Conservation (phyloP, 495 filamentous ascomycete genomes). For the Aspergillus ostianus region DNA sequence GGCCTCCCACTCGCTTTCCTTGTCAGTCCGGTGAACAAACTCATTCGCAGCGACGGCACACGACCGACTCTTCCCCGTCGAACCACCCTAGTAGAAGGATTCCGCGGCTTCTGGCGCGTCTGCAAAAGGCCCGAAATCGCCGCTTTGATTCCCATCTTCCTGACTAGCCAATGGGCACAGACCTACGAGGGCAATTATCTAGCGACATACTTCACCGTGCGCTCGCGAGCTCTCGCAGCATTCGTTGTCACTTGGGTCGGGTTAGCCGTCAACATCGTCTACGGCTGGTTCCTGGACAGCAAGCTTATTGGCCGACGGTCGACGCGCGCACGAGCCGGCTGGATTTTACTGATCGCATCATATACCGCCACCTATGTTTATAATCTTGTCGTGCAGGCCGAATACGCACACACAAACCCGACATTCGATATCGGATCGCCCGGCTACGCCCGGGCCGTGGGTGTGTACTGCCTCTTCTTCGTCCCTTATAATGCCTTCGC, state of each 20-base stretch:
- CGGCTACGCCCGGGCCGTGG: no score
- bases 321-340: constrained; percentile 19
- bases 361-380: constrained; percentile 29
- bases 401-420: constrained; percentile 25
- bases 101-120: constrained; percentile 32
- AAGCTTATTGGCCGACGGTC: constrained; percentile 22
- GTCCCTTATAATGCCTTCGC: no score
- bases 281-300: constrained; percentile 12
- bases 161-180: constrained; percentile 52
- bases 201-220: constrained; percentile 56
- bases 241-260: constrained; percentile 47
- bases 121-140: constrained; percentile 46
- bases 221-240: constrained; percentile 48
- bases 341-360: constrained; percentile 18
- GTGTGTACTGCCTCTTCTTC: no score
- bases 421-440: no score
- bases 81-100: constrained; percentile 40
- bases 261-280: constrained; percentile 27
- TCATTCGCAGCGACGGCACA: constrained; percentile 47
- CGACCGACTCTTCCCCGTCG: constrained; percentile 32
- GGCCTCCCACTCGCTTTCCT: constrained; percentile 48
- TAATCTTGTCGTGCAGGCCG: constrained; percentile 26
- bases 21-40: constrained; percentile 52
- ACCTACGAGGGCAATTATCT: constrained; percentile 56
- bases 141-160: constrained; percentile 50